phyloP scores from a whole-genome alignment of 2,329 filamentous ascomycete species.

The Penicillium sp. region DNA sequence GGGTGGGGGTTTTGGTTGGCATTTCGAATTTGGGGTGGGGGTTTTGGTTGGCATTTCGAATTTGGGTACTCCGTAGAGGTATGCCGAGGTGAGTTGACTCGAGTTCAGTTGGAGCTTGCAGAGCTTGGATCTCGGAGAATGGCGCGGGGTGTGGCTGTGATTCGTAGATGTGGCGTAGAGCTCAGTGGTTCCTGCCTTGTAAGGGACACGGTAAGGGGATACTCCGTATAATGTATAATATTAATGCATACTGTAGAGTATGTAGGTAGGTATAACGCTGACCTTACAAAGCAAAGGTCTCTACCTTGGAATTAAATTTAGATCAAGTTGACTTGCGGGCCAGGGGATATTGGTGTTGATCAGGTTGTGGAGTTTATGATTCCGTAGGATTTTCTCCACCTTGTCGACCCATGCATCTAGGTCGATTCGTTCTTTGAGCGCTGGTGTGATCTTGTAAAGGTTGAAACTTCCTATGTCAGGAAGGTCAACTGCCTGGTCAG shows the following conservation, averaged over 20 bases:
- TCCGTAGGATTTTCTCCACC: too few species aligned
- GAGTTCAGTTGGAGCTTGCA: background rate
- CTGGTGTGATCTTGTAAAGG: too few species aligned
- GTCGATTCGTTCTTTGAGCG: too few species aligned
- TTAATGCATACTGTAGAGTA: background rate
- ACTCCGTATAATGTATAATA: background rate
- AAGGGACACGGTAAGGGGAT: background rate
- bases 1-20: too few species aligned
- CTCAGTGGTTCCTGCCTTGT: background rate
- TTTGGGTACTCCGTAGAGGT: too few species aligned
- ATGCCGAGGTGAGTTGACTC: background rate
- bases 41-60: constrained; percentile 34
- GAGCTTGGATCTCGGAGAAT: background rate
- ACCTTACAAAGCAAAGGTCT: background rate
- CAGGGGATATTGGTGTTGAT: too few species aligned
- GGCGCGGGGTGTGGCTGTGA: background rate
- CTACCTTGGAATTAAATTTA: too few species aligned
- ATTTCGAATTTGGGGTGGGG: constrained; percentile 38
- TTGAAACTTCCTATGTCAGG: too few species aligned
- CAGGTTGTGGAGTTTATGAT: too few species aligned
- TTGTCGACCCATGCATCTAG: too few species aligned
- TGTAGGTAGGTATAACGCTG: background rate
- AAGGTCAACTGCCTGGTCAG: too few species aligned
- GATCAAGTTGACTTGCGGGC: too few species aligned
- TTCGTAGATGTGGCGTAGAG: background rate